These are phyloP conservation scores for Lasiodiplodia citricola DNA, from an alignment of 2,329 filamentous ascomycete genomes.

Conservation along the genomic window DNA sequence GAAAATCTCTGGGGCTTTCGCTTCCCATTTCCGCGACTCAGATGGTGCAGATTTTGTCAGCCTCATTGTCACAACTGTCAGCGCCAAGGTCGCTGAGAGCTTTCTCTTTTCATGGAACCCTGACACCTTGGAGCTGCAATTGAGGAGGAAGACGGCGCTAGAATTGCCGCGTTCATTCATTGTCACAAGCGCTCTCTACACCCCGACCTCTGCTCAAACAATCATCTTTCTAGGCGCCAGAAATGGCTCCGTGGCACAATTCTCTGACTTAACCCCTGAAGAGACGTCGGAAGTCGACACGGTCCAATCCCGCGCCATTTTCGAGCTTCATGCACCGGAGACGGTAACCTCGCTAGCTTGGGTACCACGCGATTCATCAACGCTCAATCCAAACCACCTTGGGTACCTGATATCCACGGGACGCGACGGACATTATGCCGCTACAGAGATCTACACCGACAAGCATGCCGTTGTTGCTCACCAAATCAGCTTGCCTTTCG, in stretches of 20 bases:
- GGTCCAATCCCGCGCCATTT: constrained; percentile 27
- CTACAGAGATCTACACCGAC: constrained; percentile 55
- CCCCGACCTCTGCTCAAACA: not conserved
- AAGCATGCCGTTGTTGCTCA: constrained; percentile 60
- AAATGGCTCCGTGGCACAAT: constrained; percentile 10
- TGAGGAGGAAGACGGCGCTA: not conserved
- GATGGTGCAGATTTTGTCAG: constrained; percentile 28
- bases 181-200: constrained; percentile 51
- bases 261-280: not conserved
- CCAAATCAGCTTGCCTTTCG: constrained; percentile 71
- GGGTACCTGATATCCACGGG: constrained; percentile 71
- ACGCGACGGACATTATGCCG: constrained; percentile 76
- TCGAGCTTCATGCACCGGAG: constrained; percentile 57
- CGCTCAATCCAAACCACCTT: constrained; percentile 20
- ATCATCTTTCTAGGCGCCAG: constrained; percentile 18
- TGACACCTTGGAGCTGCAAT: not conserved
- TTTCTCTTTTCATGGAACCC: constrained; percentile 12
- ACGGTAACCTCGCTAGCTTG: constrained; percentile 70
- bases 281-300: not conserved
- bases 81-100: constrained; percentile 40
- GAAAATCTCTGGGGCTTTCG: constrained; percentile 51
- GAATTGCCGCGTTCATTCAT: constrained; percentile 51
- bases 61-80: constrained; percentile 48
- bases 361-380: constrained; percentile 28
- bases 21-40: constrained; percentile 4